A percentile compares a stretch with the other conserved stretches of the same genome.
Conservation (phyloP, 257 asterid species). For the Asclepias syriaca region DNA sequence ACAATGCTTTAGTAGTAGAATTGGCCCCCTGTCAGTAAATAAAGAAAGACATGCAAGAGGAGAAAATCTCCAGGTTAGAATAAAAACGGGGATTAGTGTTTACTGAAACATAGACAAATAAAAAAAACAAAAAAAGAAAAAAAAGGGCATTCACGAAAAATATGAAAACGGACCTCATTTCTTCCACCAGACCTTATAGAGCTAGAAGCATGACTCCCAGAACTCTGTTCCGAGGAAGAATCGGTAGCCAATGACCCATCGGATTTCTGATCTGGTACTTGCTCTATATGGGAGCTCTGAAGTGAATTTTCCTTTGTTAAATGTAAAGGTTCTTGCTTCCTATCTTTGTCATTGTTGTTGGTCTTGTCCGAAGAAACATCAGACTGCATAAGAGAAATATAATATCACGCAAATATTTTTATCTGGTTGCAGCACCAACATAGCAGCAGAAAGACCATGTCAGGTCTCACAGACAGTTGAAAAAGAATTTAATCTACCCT, state of each 20-base stretch:
- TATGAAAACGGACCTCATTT: conserved; percentile 50
- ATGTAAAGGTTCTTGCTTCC: conserved; percentile 34
- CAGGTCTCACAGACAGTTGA: background rate
- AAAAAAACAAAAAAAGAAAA: background rate
- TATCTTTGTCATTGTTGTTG: conserved; percentile 30
- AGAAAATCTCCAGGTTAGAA: background rate
- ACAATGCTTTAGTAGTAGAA: conserved; percentile 67
- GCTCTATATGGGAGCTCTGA: conserved; percentile 33
- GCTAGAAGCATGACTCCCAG: conserved; percentile 23
- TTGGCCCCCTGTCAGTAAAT: conserved; percentile 52
- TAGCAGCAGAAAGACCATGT: background rate
- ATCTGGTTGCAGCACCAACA: background rate
- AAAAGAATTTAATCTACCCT: background rate
- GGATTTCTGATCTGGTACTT: conserved; percentile 26
- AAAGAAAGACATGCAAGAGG: conserved; percentile 9
- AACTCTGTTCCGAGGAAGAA: conserved; percentile 16
- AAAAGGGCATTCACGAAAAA: background rate
- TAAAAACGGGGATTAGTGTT: background rate
- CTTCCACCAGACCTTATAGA: conserved; percentile 51
- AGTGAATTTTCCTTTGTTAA: conserved; percentile 22
- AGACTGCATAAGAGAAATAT: conserved; percentile 24
- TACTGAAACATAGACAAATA: background rate
- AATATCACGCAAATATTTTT: background rate
- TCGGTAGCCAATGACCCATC: conserved; percentile 11
- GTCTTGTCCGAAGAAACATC: conserved; percentile 37